phyloP scores from a whole-genome alignment of 257 asterid species.

The Solanum sitiens region DNA sequence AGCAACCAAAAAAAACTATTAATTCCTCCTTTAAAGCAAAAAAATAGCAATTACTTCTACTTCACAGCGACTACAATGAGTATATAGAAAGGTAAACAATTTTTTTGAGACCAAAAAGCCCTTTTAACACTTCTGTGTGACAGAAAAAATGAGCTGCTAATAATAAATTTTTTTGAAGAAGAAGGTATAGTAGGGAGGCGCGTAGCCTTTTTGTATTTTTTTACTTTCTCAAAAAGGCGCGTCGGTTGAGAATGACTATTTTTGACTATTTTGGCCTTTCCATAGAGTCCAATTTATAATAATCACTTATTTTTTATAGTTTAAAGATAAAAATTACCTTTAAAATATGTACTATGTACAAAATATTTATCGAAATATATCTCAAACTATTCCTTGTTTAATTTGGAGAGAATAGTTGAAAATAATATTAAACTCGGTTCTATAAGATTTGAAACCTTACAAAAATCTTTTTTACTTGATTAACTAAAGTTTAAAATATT shows the following conservation, averaged over 20 bases:
- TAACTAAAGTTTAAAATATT: too few species aligned
- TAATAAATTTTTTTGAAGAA: background rate
- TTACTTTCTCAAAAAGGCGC: background rate
- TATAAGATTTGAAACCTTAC: too few species aligned
- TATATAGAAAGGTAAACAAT: background rate
- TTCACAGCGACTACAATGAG: background rate
- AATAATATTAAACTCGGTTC: rapidly evolving
- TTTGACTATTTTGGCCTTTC: background rate
- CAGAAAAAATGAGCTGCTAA: background rate
- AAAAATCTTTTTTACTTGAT: rapidly evolving
- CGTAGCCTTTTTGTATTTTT: background rate
- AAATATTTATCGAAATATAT: too few species aligned
- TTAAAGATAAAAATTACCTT: too few species aligned
- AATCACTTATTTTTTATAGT: background rate
- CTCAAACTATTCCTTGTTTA: rapidly evolving
- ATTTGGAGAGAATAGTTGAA: too few species aligned
- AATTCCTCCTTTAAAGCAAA: background rate
- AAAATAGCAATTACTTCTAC: background rate
- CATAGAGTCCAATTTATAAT: background rate
- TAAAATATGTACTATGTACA: rapidly evolving
- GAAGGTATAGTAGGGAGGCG: background rate
- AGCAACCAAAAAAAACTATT: background rate
- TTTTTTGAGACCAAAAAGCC: background rate
- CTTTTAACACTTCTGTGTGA: background rate
- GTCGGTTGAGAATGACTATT: background rate